Percentiles rank a stretch among this genome's conserved stretches.
These are phyloP conservation scores for Stephania cephalantha DNA, from an alignment of 164 flowering plant genomes.

Conservation along the genomic window DNA sequence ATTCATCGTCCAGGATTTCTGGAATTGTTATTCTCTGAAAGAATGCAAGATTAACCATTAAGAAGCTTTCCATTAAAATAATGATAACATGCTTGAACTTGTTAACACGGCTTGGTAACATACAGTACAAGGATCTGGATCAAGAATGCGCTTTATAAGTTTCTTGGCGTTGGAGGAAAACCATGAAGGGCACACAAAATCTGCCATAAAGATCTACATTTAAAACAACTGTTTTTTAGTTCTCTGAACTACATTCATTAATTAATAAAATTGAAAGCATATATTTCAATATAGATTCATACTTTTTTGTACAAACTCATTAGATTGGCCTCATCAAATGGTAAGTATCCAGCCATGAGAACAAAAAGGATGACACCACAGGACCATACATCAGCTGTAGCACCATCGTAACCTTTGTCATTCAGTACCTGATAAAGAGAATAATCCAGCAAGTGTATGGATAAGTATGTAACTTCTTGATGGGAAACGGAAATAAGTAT, in stretches of 20 bases:
- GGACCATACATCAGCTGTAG: conserved; percentile 90
- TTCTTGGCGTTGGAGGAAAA: conserved; percentile 65
- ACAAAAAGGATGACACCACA: conserved; percentile 96
- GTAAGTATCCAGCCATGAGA: conserved; percentile 90
- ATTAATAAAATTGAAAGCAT: not conserved
- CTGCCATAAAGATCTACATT: conserved; percentile 68
- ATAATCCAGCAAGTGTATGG: not conserved
- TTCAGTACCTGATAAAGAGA: conserved; percentile 52
- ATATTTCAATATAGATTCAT: conserved; percentile 7
- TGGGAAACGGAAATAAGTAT: not conserved
- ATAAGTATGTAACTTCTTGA: too few relatives aligned
- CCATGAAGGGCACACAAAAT: conserved; percentile 75
- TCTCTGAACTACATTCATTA: conserved; percentile 1
- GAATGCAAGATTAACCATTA: not conserved
- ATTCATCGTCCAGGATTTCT: conserved; percentile 72
- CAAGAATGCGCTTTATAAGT: conserved; percentile 65
- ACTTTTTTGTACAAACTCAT: conserved; percentile 66
- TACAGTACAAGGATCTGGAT: conserved; percentile 83
- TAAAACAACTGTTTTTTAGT: conserved; percentile 1
- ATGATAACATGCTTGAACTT: not conserved
- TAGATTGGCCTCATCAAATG: conserved; percentile 81
- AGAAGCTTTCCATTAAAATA: not conserved
- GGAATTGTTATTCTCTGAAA: conserved; percentile 68
- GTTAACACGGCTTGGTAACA: conserved; percentile 18
- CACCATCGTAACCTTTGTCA: conserved; percentile 84